Conservation (phyloP, 1,284 basidiomycete genomes). For the Boletus holoroseus region DNA sequence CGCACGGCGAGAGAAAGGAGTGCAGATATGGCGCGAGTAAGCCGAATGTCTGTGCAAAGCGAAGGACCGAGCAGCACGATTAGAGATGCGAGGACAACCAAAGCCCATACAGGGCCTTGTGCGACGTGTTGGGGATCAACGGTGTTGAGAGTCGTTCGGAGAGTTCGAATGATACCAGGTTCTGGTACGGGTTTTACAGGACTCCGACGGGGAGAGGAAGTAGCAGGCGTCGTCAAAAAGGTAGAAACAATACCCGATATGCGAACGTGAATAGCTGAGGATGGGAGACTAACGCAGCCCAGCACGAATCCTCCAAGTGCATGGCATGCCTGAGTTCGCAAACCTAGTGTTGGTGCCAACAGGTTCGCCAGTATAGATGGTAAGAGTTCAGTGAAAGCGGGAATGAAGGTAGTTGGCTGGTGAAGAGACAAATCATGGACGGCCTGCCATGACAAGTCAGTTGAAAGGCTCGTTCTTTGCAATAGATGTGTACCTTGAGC, state of each 20-base stretch:
- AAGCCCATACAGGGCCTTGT: slow-evolving; percentile 69
- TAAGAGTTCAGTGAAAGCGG: slow-evolving; percentile 55
- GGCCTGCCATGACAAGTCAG: slow-evolving; percentile 42
- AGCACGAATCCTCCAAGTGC: slow-evolving; percentile 64
- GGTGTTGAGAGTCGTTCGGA: slow-evolving; percentile 54
- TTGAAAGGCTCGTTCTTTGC: neutral
- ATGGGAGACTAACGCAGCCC: slow-evolving; percentile 45
- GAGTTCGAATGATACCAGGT: slow-evolving; percentile 53
- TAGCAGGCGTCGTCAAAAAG: slow-evolving; percentile 41
- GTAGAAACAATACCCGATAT: slow-evolving; percentile 45
- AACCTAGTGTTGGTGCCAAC: slow-evolving; percentile 52
- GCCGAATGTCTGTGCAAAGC: slow-evolving; percentile 42
- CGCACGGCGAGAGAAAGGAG: slow-evolving; percentile 52
- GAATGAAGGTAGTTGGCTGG: slow-evolving; percentile 58
- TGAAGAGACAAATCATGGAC: slow-evolving; percentile 62
- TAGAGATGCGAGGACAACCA: slow-evolving; percentile 57
- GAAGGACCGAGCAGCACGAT: slow-evolving; percentile 56
- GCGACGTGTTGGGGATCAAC: slow-evolving; percentile 53
- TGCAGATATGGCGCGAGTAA: slow-evolving; percentile 45
- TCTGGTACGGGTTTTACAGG: slow-evolving; percentile 35
- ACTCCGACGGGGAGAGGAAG: slow-evolving; percentile 33
- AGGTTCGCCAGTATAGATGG: slow-evolving; percentile 58
- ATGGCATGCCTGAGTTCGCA: slow-evolving; percentile 66
- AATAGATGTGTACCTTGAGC: slow-evolving; percentile 48
- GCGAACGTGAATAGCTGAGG: slow-evolving; percentile 44